Conservation (phyloP, 345 rosid species). For the Citrus medica region DNA sequence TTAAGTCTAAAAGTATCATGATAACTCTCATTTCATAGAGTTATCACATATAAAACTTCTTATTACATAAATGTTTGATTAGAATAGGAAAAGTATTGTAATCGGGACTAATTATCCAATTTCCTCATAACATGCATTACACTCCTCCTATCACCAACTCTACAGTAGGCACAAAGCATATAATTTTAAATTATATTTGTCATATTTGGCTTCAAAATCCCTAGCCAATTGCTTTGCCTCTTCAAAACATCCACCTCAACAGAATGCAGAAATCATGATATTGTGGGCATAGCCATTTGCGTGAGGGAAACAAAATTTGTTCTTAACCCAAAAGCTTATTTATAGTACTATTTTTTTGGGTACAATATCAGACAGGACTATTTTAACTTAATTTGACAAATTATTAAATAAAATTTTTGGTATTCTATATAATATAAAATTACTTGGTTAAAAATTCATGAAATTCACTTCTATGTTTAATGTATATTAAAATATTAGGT, state of each 20-base stretch:
- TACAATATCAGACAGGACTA: no score
- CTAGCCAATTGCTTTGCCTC: slow-evolving; percentile 75
- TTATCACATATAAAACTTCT: slow-evolving; percentile 23
- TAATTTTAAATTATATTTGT: slow-evolving; percentile 78
- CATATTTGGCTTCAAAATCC: slow-evolving; percentile 64
- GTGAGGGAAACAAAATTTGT: slow-evolving; percentile 2
- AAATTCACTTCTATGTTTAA: no score
- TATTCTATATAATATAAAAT: no score
- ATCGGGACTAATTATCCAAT: slow-evolving; percentile 82
- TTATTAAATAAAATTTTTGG: no score
- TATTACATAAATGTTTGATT: slow-evolving; percentile 77
- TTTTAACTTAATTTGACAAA: no score
- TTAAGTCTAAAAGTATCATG: no score
- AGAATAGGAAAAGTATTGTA: slow-evolving; percentile 72
- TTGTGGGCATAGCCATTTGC: slow-evolving; percentile 95
- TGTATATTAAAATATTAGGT: no score
- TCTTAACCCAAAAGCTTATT: no score
- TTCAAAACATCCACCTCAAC: slow-evolving; percentile 63
- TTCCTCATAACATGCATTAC: slow-evolving; percentile 79
- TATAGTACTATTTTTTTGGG: no score
- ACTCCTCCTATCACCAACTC: slow-evolving; percentile 81
- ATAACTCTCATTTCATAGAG: no score
- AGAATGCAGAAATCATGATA: slow-evolving; percentile 85
- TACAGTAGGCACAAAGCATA: slow-evolving; percentile 87
- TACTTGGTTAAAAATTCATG: no score